Evolutionary conservation across 164 flowering plant genomes (phyloP), one percentile per base, ranked within the genome.

Genomic region (Aristolochia contorta): DNA sequence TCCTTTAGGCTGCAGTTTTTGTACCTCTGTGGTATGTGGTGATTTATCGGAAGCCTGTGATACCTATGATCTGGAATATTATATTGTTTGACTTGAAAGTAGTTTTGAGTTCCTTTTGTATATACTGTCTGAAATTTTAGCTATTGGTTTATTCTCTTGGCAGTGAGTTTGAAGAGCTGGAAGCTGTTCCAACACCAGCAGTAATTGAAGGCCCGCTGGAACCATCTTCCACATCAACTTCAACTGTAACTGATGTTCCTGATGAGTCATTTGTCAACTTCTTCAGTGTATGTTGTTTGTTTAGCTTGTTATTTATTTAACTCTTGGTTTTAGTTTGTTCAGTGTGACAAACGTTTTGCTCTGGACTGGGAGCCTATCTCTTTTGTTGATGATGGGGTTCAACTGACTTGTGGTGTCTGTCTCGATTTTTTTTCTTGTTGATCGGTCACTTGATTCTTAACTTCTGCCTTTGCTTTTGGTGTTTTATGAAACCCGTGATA

Each of bases 131-230:
- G 43, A 0, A 37, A 37, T 37, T 37, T 37, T 37, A 37, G 7
- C 12, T 37, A 37, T 51, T 13, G 4, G 46, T 32, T 4, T 53
- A 56, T 62, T 16, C 56, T 66, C 23, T 33, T 15, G 69, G 71
- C 75, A 91, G 91, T 69, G 97, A 91, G 69, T 91, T 83, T 72
- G 97, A 91, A 75, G 95, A 87, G 67, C 72, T 91, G 67, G 97
- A 91, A 78, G 91, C 95, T 50, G 82, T 87, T 18, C 93, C 97
- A 62, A 80, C 93, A 37, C 72, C 80, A 82, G 86, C 91, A 6
- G 86, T 82, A 46, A 86, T 87, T 74, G 97, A 91, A 67, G 93
- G 97, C 63, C 97, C 97, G 27, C 75, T 91, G 48, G 97, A 87
- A 78, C 95, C 91, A 51, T 49, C 89, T 48, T 72, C 86, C 18